Evolutionary conservation across 768 basidiomycete genomes (phyloP), one percentile per base, ranked within the genome.

Genomic region (Serendipita sp.): DNA sequence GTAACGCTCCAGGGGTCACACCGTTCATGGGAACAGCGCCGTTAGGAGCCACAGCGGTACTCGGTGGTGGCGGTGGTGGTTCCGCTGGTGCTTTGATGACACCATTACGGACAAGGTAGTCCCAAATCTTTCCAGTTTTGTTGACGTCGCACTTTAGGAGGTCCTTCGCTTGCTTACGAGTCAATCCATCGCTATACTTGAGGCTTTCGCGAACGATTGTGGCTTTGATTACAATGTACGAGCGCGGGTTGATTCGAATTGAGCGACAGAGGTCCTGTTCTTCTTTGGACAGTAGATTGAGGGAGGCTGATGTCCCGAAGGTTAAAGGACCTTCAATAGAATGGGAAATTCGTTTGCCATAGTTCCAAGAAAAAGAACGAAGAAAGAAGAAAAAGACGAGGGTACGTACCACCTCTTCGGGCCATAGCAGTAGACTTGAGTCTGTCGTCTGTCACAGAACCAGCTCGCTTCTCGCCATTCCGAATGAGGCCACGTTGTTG

Each of bases 181-280:
- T 86, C 45, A 97, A 78, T 71, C 89, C 88, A 11, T 94, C 94
- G 22, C 88, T 87, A 62, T 92, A 78, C 28, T 91, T 80, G 1
- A 90, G 90, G 68, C 91, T 96, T 75, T 98, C 95, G 33, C 92
- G 82, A 31, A 99, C 85, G 43, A 96, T 81, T 3, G 88, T 90
- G 72, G 96, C 92, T 71, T 99, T 99, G 75, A 98, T 89, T 64
- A 88, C 83, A 60, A 99, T 83, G 71, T 96, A 99, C 0, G 96
- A 92, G 69, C 91, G 90, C 0, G 96, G 95, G 20, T 96, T 79
- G 63, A 99, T 92, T 3, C 93, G 86, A 31, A 98, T 79, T 62
- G 82, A 79, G 2, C 91, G 88, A 71, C 96, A 97, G 22, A 98
- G 82, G 0, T 79, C 76, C 71, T 93, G 90, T 73, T 99, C 95